Conservation (phyloP, 768 basidiomycete species). For the Tylopilus sp. region DNA sequence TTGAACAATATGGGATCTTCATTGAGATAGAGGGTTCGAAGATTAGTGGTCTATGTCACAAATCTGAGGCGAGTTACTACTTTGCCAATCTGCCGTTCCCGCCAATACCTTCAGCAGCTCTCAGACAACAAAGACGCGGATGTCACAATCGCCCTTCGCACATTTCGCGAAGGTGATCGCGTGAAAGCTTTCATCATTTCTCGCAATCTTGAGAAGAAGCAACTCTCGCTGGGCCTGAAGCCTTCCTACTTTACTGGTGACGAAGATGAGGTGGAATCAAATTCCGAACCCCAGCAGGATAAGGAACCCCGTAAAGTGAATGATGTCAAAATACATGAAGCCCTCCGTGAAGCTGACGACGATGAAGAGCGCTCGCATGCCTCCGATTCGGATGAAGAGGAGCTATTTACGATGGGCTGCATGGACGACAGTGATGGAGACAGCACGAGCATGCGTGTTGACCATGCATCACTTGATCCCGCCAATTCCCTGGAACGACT, state of each 20-base stretch:
- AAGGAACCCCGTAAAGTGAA: conserved; percentile 32
- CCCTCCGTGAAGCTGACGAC: conserved; percentile 21
- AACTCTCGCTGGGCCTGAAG: conserved; percentile 80
- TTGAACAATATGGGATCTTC: conserved; percentile 92
- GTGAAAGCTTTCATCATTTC: conserved; percentile 76
- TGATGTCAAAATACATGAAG: conserved; percentile 19
- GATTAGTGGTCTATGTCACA: conserved; percentile 89
- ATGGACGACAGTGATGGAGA: conserved; percentile 13
- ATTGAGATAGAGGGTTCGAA: conserved; percentile 83
- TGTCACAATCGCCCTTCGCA: conserved; percentile 68
- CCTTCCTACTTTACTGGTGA: conserved; percentile 79
- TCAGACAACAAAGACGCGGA: conserved; percentile 86
- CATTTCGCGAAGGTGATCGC: conserved; percentile 82
- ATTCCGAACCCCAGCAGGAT: conserved; percentile 24
- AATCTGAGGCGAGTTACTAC: conserved; percentile 66
- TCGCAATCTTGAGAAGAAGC: conserved; percentile 74
- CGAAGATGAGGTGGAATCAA: conserved; percentile 41
- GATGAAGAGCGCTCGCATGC: conserved; percentile 5
- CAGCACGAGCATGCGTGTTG: conserved; percentile 20
- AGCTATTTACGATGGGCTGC: conserved; percentile 10
- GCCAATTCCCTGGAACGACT: neutral
- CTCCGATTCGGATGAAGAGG: conserved; percentile 21
- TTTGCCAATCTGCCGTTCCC: neutral
- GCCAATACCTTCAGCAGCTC: conserved; percentile 46
- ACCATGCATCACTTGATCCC: neutral